Percentiles rank a stretch among this genome's conserved stretches.
Evolutionary conservation across 371 early-diverging fungal genomes (phyloP).

Genomic region (Mortierella sp.): DNA sequence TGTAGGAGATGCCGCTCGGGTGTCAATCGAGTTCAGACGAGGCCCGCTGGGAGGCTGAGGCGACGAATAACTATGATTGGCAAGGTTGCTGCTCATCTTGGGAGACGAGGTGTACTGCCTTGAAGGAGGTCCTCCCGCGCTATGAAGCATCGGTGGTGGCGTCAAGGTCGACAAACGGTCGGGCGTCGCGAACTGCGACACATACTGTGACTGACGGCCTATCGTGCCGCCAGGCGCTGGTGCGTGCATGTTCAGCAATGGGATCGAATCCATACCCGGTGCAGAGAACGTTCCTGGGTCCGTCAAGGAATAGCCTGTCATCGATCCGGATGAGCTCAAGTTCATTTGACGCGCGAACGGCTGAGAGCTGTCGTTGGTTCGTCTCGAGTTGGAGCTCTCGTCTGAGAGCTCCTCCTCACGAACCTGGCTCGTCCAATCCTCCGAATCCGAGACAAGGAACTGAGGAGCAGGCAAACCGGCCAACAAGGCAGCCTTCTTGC

Average conservation of each 20-base stretch:
- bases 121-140: background rate
- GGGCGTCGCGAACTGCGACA: constrained; percentile 11
- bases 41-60: constrained; percentile 40
- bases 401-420: constrained; percentile 48
- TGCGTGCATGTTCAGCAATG: constrained; percentile 50
- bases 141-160: constrained; percentile 16
- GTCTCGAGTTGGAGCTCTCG: constrained; percentile 42
- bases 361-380: constrained; percentile 40
- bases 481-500: constrained; percentile 39
- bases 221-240: constrained; percentile 50
- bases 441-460: constrained; percentile 50
- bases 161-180: constrained; percentile 29
- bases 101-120: constrained; percentile 30
- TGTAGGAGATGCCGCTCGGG: constrained; percentile 27
- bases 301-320: constrained; percentile 32
- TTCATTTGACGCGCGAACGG: constrained; percentile 45
- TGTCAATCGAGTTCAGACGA: constrained; percentile 40
- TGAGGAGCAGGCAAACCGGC: constrained; percentile 49
- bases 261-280: constrained; percentile 44
- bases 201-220: constrained; percentile 33
- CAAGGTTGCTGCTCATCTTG: constrained; percentile 31
- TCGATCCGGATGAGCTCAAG: constrained; percentile 19
- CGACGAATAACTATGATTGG: constrained; percentile 30
- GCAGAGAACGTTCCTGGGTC: constrained; percentile 15
- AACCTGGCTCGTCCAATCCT: constrained; percentile 43